A percentile compares a stretch with the other conserved stretches of the same genome.
Evolutionary conservation across 1,284 basidiomycete species (phyloP).

Genomic region (Ganoderma multipileum): DNA sequence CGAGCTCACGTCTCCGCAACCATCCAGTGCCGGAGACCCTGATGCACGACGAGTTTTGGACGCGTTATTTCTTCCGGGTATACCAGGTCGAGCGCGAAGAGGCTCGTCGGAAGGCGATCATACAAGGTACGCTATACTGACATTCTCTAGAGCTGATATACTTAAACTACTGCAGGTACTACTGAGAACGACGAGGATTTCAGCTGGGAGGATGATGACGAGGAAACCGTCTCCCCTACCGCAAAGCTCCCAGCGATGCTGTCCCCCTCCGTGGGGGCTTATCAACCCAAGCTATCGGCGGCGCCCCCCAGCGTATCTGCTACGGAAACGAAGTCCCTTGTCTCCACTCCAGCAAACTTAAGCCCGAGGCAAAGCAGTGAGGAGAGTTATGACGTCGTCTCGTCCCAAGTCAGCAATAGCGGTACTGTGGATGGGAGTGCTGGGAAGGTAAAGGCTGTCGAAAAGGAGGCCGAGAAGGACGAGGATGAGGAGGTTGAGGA

Average conservation of each 20-base stretch:
- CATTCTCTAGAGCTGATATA: not conserved
- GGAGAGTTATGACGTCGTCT: slow-evolving; percentile 77
- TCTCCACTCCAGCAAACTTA: slow-evolving; percentile 45
- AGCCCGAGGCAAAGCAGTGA: slow-evolving; percentile 71
- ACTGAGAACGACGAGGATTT: slow-evolving; percentile 76
- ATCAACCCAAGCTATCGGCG: slow-evolving; percentile 12
- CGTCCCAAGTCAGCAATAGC: slow-evolving; percentile 48
- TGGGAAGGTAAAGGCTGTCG: slow-evolving; percentile 28
- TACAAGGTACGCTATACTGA: slow-evolving; percentile 64
- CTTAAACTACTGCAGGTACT: slow-evolving; percentile 47
- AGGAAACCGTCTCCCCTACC: slow-evolving; percentile 51
- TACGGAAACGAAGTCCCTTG: slow-evolving; percentile 38
- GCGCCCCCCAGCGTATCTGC: slow-evolving; percentile 23
- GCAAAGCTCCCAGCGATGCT: slow-evolving; percentile 24
- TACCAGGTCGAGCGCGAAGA: slow-evolving; percentile 88
- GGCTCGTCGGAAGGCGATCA: slow-evolving; percentile 78
- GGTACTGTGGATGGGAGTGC: slow-evolving; percentile 27
- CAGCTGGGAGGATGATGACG: slow-evolving; percentile 83
- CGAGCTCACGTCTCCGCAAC: not conserved
- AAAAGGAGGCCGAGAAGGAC: slow-evolving; percentile 43
- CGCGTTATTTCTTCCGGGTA: slow-evolving; percentile 90
- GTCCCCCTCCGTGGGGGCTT: not conserved
- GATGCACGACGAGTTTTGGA: slow-evolving; percentile 83
- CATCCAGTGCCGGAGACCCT: slow-evolving; percentile 74
- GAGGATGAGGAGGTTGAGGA: slow-evolving; percentile 44